Evolutionary conservation across 371 early-diverging fungal genomes (phyloP).

Genomic region (Zychaea mexicana): DNA sequence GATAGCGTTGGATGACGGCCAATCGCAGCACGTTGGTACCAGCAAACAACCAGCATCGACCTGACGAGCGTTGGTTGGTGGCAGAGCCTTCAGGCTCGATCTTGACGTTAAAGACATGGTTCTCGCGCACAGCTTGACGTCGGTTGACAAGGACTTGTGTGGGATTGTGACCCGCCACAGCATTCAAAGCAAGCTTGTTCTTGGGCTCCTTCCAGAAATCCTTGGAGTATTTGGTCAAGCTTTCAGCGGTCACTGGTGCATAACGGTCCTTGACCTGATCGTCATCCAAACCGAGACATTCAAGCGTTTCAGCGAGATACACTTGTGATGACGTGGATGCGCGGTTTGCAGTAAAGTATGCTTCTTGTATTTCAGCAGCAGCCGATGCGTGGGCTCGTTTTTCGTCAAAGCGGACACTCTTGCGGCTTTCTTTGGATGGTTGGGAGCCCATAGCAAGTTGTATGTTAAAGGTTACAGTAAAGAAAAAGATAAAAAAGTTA

Average conservation of each 20-base stretch:
- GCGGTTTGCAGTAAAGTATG: conserved; percentile 1
- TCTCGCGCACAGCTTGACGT: conserved; percentile 36
- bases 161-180: conserved; percentile 60
- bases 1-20: conserved; percentile 51
- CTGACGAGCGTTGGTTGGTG: conserved; percentile 81
- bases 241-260: conserved; percentile 28
- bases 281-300: conserved; percentile 19
- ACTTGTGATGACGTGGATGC: background rate
- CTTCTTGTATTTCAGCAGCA: background rate
- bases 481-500: background rate
- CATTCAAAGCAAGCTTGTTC: conserved; percentile 70
- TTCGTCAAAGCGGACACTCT: conserved; percentile 7
- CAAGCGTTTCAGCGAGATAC: conserved; percentile 20
- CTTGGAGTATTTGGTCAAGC: conserved; percentile 35
- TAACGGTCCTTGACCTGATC: conserved; percentile 24
- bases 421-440: conserved; percentile 10
- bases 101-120: conserved; percentile 64
- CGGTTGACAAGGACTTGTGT: conserved; percentile 63
- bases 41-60: conserved; percentile 89
- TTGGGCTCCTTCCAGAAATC: conserved; percentile 65
- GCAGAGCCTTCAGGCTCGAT: conserved; percentile 61
- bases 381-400: conserved; percentile 7
- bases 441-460: conserved; percentile 15
- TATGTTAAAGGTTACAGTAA: background rate
- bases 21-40: conserved; percentile 51